A percentile compares a stretch with the other conserved stretches of the same genome.
Conservation (phyloP, 2,329 filamentous ascomycete species). For the Ophiostoma tasmaniense region DNA sequence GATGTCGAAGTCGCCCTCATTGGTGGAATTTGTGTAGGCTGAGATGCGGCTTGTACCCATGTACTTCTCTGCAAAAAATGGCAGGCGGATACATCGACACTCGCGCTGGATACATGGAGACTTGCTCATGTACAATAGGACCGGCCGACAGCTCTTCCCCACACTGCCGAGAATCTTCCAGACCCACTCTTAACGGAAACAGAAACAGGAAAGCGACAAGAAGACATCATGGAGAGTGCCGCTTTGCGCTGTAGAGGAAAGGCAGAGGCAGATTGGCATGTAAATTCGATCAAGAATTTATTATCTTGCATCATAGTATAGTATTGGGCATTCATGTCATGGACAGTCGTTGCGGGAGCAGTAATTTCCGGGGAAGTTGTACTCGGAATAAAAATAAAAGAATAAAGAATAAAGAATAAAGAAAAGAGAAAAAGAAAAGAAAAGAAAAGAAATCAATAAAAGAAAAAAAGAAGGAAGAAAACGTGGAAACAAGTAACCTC, state of each 20-base stretch:
- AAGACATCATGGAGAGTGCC: not conserved
- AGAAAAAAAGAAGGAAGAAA: not conserved
- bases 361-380: not conserved
- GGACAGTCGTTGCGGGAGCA: not conserved
- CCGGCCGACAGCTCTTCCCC: not conserved
- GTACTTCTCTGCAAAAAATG: not conserved
- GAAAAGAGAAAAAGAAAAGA: too few species aligned
- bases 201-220: not conserved
- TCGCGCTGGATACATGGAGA: too few species aligned
- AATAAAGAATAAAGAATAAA: too few species aligned
- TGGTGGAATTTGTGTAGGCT: conserved; percentile 1
- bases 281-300: not conserved
- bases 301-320: not conserved
- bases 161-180: conserved; percentile 3
- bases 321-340: not conserved
- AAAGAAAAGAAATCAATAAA: too few species aligned
- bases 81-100: not conserved
- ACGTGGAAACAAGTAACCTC: not conserved
- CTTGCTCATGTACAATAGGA: not conserved
- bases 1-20: not conserved
- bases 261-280: not conserved
- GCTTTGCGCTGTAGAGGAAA: too few species aligned
- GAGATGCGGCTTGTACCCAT: not conserved
- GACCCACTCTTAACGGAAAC: not conserved
- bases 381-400: too few species aligned